Conservation (phyloP, 768 basidiomycete genomes). For the Rhizopogon vinicolor region DNA sequence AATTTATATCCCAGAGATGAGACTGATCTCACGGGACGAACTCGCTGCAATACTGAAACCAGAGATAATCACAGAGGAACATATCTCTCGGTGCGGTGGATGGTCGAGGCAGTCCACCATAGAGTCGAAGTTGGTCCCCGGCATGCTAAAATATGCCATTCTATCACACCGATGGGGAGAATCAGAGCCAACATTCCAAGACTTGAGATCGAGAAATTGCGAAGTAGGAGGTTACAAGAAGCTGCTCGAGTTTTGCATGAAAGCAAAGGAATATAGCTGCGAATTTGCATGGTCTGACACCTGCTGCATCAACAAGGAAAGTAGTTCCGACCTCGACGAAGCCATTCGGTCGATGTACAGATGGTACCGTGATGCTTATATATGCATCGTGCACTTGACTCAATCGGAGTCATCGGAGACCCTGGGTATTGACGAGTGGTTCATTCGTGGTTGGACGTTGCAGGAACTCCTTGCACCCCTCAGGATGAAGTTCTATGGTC, state of each 20-base stretch:
- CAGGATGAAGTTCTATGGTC: conserved; percentile 8
- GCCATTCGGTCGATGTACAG: conserved; percentile 14
- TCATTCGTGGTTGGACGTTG: conserved; percentile 10
- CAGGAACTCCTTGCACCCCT: conserved; percentile 11
- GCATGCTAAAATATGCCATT: conserved; percentile 3
- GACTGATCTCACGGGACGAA: conserved; percentile 1
- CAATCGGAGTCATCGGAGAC: neutral
- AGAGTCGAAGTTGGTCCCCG: neutral
- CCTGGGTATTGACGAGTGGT: conserved; percentile 7
- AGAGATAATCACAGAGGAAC: neutral
- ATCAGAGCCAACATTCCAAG: conserved; percentile 4
- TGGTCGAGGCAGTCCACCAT: neutral
- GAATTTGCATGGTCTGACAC: conserved; percentile 9
- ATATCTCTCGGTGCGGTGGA: neutral
- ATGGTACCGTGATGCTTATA: conserved; percentile 12
- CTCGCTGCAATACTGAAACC: conserved; percentile 1
- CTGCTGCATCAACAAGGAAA: conserved; percentile 10
- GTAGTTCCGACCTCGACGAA: conserved; percentile 13
- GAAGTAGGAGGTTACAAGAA: neutral
- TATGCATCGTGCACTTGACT: conserved; percentile 10
- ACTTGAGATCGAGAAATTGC: neutral
- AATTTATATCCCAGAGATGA: conserved; percentile 5
- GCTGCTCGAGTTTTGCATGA: neutral
- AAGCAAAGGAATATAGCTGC: neutral
- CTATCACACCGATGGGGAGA: conserved; percentile 6